Evolutionary conservation across 164 flowering plant species (phyloP), one percentile per base, ranked within the genome.

Genomic region (Cinnamomum chago): DNA sequence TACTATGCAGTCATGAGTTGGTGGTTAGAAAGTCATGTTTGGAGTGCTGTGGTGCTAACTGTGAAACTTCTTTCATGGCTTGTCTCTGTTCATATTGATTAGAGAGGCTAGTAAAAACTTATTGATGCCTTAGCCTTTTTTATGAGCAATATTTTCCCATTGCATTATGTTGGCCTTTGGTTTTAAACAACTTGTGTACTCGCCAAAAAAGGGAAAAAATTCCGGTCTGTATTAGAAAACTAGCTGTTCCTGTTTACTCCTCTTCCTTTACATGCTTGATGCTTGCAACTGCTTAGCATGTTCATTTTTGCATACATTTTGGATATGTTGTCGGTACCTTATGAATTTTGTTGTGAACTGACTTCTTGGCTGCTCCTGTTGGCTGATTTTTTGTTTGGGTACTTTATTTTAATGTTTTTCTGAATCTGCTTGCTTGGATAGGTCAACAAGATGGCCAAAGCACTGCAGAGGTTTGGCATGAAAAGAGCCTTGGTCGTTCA

Each of bases 361-460:
- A 23, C 23, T 20, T n/a, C 1, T 17, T 62, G n/a, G 12, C 24
- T 62, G 66, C 30, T 66, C 20, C 33, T 14, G 22, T 23, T 66
- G 70, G 70, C 30, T 20, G 18, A 17, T 52, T 52, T 13, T 13
- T 52, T 13, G 20, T 52, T 52, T 30, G 35, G 35, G 35, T 30
- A 30, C 35, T 30, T 30, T 30, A 30, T 30, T 30, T 30, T 30
- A 30, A 30, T 30, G 35, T 30, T 30, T 5, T 52, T 52, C 18
- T 14, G 3, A 52, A 52, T 52, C 20, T 30, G 13, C 7, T 24
- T 69, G 77, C 24, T 70, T 81, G 71, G 20, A 65, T 71, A 95
- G 99, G 98, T 96, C 50, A 51, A 68, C 35, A 96, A 91, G 84
- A 94, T 96, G 98, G 98, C 99, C 50, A 87, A 89, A 50, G 97